Base-by-base conservation (phyloP, 2,329 filamentous ascomycete species). In the Fusarium aywerte region DNA sequence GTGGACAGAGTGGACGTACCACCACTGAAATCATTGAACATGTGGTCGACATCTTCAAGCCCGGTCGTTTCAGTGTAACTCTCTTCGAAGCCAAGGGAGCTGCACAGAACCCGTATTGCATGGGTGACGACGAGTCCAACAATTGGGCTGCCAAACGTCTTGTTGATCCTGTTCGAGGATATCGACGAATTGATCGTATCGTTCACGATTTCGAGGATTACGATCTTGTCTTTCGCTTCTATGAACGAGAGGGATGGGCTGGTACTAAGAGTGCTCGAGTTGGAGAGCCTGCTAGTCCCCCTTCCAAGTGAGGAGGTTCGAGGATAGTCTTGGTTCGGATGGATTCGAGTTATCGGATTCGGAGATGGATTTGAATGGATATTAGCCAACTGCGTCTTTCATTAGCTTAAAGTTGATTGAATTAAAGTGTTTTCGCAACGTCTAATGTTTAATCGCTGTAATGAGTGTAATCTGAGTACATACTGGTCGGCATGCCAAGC, bases 201-300 rank as follows among this genome's bases (percentile, higher is more conserved):
- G 93, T 99, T 49, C 96, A 99, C 78, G 94, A 98, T 75, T 90
- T 99, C 73, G 95, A 99, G 76, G 96, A 96, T 52, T 99, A 99
- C 76, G 94, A 98, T 78, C 84, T 99, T 35, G 91, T 99, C 43
- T 99, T 99, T 82, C 88, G 95, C 60, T 97, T 96, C 84, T 99
- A 97, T 76, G 94, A 98, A 82, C 88, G 92, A 61, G 89, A 97
- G 70, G 95, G 91, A 73, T 98, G 87, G 86, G 77, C 80, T 45
- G 85, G 85, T 12, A 80, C 82, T 12, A 84, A 83, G 65, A 78
- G 76, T 23, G 83, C 85, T 10, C 79, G 85, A 29, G 83, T 88
- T 44, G 86, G 86, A 16, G 86, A 88, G 77, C 79, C 82, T 8
- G 5, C 35, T 6, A 67, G 65, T 35, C 65, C 65, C 35, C 56